These are phyloP conservation scores for Xylaria longipes DNA, from an alignment of 495 filamentous ascomycete genomes.

Conservation along the genomic window DNA sequence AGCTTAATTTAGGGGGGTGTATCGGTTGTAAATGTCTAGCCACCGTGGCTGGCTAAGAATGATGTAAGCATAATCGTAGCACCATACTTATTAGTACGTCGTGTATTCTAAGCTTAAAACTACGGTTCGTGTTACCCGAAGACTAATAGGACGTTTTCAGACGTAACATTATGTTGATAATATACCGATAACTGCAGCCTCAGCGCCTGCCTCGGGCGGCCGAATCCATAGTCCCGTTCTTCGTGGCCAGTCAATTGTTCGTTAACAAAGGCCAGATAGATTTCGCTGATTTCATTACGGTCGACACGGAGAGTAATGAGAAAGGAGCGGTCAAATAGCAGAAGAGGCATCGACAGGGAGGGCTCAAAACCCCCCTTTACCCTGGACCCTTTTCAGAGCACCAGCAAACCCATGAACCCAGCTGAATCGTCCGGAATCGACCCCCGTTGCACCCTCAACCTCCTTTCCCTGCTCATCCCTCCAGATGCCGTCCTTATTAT, in stretches of 20 bases:
- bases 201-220: no score
- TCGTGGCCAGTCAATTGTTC: no score
- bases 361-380: slow-evolving; percentile 62
- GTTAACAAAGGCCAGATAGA: no score
- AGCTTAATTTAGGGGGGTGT: neutral
- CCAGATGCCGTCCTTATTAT: slow-evolving; percentile 65
- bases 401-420: slow-evolving; percentile 70
- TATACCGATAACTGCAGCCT: no score
- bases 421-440: slow-evolving; percentile 61
- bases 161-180: no score
- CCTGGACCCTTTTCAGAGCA: slow-evolving; percentile 66
- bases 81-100: no score
- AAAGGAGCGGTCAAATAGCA: neutral
- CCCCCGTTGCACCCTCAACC: slow-evolving; percentile 65
- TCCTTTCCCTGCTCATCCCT: slow-evolving; percentile 61
- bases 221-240: no score
- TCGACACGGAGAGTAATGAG: neutral
- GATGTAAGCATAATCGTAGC: neutral
- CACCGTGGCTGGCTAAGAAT: slow-evolving; percentile 1
- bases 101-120: no score
- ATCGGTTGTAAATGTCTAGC: neutral
- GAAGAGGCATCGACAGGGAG: neutral
- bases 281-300: no score
- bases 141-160: no score
- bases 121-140: no score